Base-by-base conservation (phyloP, 768 basidiomycete genomes). In the Tubosaeta sp. region DNA sequence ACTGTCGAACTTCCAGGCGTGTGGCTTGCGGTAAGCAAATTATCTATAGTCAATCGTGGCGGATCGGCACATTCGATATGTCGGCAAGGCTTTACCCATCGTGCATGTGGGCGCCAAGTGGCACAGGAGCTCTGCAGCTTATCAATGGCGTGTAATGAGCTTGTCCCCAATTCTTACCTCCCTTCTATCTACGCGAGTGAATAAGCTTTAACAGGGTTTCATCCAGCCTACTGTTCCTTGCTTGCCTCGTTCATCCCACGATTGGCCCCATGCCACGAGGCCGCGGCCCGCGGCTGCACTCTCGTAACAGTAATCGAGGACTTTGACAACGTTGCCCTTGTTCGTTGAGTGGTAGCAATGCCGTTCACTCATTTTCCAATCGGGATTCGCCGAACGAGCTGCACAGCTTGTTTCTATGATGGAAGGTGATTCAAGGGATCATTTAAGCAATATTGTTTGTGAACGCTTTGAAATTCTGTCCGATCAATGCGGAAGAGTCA, bases 231-330 rank as follows among this genome's bases (percentile, higher is more conserved):
- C 54, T 41, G 55, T 51, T 48, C 27, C 51, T 42, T 25, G 22
- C 43, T 22, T 59, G 12, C 51, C 48, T 43, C 32, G 32, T 52
- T 50, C 7, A 39, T 48, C 34, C 39, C 40, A 25, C 24, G n/a
- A 46, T 27, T 30, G 21, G 31, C 51, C 50, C 40, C 52, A 21
- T 47, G 51, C n/a, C 62, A 56, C 52, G 58, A 62, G 58, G 60
- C 63, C 58, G 63, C 58, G 58, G 55, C 0, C 54, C 52, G 22
- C 49, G 48, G 63, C 25, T 46, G 38, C 51, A 46, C 29, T 24
- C 18, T 22, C 14, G 10, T 19, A 31, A 30, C 31, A 10, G n/a
- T 6, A 27, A 16, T 22, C 27, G 29, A 36, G 21, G 30, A 27
- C 55, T 24, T 44, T 44, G 25, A 48, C 29, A 39, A 41, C 14